Evolutionary conservation across 805 yeast species (phyloP).

Genomic region (Ogataea degrootiae): DNA sequence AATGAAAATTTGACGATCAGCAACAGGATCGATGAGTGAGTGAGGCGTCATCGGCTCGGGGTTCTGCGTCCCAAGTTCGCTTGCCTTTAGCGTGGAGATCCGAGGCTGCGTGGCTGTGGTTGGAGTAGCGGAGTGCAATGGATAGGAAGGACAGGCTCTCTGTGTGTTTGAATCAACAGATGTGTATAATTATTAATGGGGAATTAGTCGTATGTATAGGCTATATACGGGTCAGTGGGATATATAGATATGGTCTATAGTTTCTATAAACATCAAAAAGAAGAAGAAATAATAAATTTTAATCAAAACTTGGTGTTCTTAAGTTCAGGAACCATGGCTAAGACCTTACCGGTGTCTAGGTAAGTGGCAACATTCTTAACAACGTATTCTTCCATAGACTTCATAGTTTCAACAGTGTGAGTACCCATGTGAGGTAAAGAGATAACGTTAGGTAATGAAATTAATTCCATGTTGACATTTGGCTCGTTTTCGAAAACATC

Average conservation of each 20-base stretch:
- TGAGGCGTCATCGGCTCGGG: no score
- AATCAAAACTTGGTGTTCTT: constrained; percentile 17
- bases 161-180: no score
- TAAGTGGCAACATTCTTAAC: constrained; percentile 61
- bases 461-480: constrained; percentile 56
- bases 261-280: neutral
- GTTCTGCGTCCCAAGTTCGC: no score
- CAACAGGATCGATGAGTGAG: no score
- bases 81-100: no score
- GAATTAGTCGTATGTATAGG: neutral
- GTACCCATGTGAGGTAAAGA: constrained; percentile 91
- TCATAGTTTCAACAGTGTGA: constrained; percentile 65
- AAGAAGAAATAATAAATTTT: neutral
- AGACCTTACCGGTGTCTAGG: constrained; percentile 62
- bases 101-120: no score
- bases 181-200: no score
- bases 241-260: no score
- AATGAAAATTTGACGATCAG: no score
- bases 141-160: no score
- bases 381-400: constrained; percentile 76
- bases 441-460: constrained; percentile 61
- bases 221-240: neutral
- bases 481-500: constrained; percentile 81
- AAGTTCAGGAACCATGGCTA: constrained; percentile 79
- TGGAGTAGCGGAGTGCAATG: no score